Evolutionary conservation across 2,329 filamentous ascomycete species (phyloP).

Genomic region (Fonsecaea pedrosoi): DNA sequence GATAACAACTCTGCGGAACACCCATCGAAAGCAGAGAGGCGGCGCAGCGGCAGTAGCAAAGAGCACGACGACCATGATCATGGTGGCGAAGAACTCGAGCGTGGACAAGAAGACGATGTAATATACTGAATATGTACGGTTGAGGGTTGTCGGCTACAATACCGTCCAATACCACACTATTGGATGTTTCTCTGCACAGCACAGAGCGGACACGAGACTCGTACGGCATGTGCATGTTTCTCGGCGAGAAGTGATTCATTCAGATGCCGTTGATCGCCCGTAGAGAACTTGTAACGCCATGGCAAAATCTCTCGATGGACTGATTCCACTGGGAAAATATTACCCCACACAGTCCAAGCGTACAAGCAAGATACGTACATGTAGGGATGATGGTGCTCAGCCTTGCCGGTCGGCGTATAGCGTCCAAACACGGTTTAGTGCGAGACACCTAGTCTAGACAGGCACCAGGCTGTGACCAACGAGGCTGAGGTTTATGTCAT

Average conservation of each 20-base stretch:
- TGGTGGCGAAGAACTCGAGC: constrained; percentile 77
- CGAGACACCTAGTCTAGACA: not conserved
- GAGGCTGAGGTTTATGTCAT: not conserved
- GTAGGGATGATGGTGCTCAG: not conserved
- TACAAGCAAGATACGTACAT: not conserved
- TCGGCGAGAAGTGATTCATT: not conserved
- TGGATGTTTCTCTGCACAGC: not conserved
- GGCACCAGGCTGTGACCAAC: not conserved
- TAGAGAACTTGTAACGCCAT: not conserved
- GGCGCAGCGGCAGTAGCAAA: constrained; percentile 32
- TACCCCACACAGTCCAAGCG: not conserved
- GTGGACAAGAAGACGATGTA: constrained; percentile 87
- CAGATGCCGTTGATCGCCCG: not conserved
- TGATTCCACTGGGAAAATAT: not conserved
- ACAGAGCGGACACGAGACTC: not conserved
- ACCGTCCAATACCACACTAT: not conserved
- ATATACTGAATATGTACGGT: constrained; percentile 68
- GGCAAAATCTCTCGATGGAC: not conserved
- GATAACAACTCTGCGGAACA: constrained; percentile 43
- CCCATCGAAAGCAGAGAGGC: constrained; percentile 41
- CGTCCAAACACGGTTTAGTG: not conserved
- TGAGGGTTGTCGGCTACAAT: not conserved
- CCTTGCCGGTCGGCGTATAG: not conserved
- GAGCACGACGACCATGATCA: constrained; percentile 72
- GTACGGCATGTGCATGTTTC: not conserved